Evolutionary conservation across 208 protist genomes (phyloP).

Genomic region (Acanthamoeba triangularis): DNA sequence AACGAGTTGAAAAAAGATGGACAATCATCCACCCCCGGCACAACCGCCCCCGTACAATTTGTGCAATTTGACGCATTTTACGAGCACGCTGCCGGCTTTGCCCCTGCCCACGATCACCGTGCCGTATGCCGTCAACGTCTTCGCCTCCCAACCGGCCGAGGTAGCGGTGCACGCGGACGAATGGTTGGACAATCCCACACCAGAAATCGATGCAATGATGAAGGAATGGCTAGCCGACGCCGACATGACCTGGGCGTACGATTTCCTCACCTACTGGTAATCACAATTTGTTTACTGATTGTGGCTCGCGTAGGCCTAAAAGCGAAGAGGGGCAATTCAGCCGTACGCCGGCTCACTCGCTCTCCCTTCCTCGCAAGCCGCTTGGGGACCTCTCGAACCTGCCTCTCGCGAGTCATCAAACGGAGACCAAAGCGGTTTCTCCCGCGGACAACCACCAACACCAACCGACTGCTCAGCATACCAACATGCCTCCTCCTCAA

Average conservation of each 20-base stretch:
- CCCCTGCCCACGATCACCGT: slow-evolving; percentile 64
- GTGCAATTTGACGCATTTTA: slow-evolving; percentile 63
- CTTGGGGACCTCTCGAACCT: slow-evolving; percentile 53
- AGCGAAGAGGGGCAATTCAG: slow-evolving; percentile 35
- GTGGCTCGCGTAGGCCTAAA: neutral
- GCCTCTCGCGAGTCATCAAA: neutral
- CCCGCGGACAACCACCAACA: neutral
- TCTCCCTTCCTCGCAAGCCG: slow-evolving; percentile 39
- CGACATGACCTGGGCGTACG: slow-evolving; percentile 68
- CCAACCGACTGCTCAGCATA: neutral
- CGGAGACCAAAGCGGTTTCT: neutral
- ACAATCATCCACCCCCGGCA: neutral
- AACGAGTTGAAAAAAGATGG: neutral
- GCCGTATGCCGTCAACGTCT: slow-evolving; percentile 31
- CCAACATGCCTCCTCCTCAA: slow-evolving; percentile 21
- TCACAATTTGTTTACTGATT: neutral
- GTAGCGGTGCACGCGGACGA: neutral
- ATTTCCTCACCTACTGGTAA: neutral
- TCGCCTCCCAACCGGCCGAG: slow-evolving; percentile 52
- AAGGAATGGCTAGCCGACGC: neutral
- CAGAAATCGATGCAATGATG: slow-evolving; percentile 10
- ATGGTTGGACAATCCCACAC: slow-evolving; percentile 26
- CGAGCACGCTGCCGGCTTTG: neutral
- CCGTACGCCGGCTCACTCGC: neutral
- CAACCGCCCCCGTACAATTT: slow-evolving; percentile 50